Evolutionary conservation across 176 grass and related monocot genomes (phyloP).

Genomic region (Oryza officinalis): DNA sequence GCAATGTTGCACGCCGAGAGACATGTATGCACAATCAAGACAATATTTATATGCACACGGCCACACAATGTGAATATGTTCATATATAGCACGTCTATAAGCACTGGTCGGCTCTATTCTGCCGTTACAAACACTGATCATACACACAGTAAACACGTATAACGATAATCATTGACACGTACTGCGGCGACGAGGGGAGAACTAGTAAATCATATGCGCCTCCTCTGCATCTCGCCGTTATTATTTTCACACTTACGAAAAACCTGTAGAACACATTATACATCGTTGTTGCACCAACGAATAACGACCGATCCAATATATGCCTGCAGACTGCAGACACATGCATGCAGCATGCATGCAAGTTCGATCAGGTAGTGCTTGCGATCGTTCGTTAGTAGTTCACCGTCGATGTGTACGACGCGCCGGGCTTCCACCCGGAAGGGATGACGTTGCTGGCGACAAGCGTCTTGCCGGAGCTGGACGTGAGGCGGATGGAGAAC

Average conservation of each 20-base stretch:
- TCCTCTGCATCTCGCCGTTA: slow-evolving; percentile 16
- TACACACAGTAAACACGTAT: not conserved
- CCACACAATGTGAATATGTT: not conserved
- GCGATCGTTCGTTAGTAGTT: slow-evolving; percentile 19
- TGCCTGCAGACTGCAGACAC: not conserved
- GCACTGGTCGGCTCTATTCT: not conserved
- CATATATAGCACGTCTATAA: not conserved
- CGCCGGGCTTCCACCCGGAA: slow-evolving; percentile 30
- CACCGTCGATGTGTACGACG: slow-evolving; percentile 27
- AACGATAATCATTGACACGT: not conserved
- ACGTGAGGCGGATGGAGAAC: slow-evolving; percentile 47
- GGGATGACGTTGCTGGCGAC: slow-evolving; percentile 49
- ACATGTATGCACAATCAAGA: not conserved
- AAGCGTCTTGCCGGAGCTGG: slow-evolving; percentile 40
- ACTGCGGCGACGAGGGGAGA: slow-evolving; percentile 35
- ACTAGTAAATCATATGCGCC: slow-evolving; percentile 15
- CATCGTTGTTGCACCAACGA: not conserved
- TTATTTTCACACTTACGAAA: slow-evolving; percentile 27
- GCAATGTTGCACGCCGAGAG: not conserved
- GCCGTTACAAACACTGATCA: not conserved
- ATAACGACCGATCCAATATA: not conserved
- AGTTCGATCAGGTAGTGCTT: not conserved
- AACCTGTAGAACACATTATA: too few relatives aligned
- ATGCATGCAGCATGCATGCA: not conserved
- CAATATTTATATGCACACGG: too few relatives aligned